phyloP scores from a whole-genome alignment of 768 basidiomycete species.

The Panaeolus cyanescens region DNA sequence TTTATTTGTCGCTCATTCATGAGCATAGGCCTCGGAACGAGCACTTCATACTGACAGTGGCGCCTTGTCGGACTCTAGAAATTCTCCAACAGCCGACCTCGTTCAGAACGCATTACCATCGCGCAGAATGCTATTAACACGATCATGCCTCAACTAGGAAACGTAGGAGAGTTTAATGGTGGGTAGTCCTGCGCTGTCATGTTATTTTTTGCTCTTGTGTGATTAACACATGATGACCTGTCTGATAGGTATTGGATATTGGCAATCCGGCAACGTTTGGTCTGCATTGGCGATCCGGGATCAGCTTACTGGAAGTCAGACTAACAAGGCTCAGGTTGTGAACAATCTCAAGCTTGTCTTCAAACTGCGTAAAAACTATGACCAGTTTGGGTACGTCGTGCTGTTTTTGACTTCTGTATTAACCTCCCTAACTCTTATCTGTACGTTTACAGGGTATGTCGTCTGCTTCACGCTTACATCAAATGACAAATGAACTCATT shows the following conservation, averaged over 20 bases:
- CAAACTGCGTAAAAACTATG: conserved; percentile 38
- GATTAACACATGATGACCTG: background rate
- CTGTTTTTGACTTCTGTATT: background rate
- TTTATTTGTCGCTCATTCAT: background rate
- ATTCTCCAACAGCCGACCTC: conserved; percentile 37
- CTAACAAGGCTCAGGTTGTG: conserved; percentile 37
- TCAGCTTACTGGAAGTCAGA: conserved; percentile 34
- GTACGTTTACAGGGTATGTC: conserved; percentile 17
- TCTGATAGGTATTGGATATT: conserved; percentile 46
- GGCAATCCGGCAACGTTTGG: conserved; percentile 55
- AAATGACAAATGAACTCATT: background rate
- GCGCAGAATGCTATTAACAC: conserved; percentile 43
- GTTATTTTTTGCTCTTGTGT: background rate
- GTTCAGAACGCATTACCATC: conserved; percentile 41
- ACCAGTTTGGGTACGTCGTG: conserved; percentile 39
- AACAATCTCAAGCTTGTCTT: conserved; percentile 44
- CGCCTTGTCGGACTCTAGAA: conserved; percentile 29
- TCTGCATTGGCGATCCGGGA: conserved; percentile 54
- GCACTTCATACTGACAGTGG: conserved; percentile 2
- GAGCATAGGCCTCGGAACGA: too few species aligned
- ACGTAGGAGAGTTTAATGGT: conserved; percentile 47
- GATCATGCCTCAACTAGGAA: conserved; percentile 38
- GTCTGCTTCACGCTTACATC: background rate
- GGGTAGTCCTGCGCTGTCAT: conserved; percentile 21
- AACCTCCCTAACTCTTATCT: background rate